Base-by-base conservation (phyloP, 1,139 yeast species). In the Groenewaldozyma sp. region DNA sequence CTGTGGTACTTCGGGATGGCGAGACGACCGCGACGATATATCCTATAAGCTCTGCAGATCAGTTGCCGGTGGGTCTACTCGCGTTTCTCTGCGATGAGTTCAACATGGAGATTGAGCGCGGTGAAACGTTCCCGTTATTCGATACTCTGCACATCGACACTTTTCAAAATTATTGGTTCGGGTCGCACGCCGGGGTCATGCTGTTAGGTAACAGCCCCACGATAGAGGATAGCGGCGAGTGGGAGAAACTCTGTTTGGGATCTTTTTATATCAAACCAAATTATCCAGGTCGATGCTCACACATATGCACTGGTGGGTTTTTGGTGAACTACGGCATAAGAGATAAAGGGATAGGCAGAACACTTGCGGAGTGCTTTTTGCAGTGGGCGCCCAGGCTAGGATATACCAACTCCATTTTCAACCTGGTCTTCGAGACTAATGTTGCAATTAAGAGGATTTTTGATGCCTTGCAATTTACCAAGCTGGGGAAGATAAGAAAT, bases 381-480 rank as follows among this genome's bases (percentile, higher is more conserved):
- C 84, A 81, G 47, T 91, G 97, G 97, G 88, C 96, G 1, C 94
- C 93, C 3, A 68, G 76, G 45, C 66, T 88, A 33, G 96, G 96
- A 1, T 91, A 82, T 60, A 81, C 88, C 0, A 82, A 86, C 48
- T 73, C 84, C 11, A 75, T 83, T 45, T 84, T 91, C 63, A 86
- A 88, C 49, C 65, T 91, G 40, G 88, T 91, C 2, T 91, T 86
- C 61, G 96, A 86, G 51, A 78, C 94, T 4, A 88, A 91, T 54
- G 76, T 74, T 20, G 82, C 94, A 1, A 91, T 94, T 1, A 67
- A 87, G 49, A 67, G 79, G 46, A 77, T 91, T 34, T 74, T 91
- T 67, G 95, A 86, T 52, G 67, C 78, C 11, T 67, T 82, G 34
- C 78, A 80, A 49, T 91, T 88, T 62, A 76, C 75, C 51, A 64